Conservation (phyloP, 192 early-diverging fungal species). For the Rhizoclosmatium sp. region DNA sequence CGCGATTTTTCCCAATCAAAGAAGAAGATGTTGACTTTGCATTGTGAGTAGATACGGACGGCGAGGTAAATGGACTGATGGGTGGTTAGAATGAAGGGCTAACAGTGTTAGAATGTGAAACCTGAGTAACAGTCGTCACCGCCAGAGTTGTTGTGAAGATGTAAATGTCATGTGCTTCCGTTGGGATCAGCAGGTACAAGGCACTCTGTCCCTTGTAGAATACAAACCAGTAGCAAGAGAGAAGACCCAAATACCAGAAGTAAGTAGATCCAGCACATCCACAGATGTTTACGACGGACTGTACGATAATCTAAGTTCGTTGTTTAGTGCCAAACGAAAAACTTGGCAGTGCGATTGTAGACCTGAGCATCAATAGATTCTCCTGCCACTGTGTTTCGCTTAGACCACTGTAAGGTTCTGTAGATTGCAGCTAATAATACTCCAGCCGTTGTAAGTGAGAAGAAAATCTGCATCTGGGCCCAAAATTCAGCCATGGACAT, state of each 20-base stretch:
- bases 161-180: constrained; percentile 37
- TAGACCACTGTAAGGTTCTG: constrained; percentile 49
- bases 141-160: constrained; percentile 43
- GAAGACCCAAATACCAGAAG: constrained; percentile 46
- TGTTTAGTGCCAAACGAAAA: neutral
- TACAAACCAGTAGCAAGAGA: constrained; percentile 57
- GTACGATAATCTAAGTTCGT: constrained; percentile 17
- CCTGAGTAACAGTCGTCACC: constrained; percentile 40
- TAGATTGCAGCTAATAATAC: constrained; percentile 44
- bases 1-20: constrained; percentile 66
- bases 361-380: constrained; percentile 56
- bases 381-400: constrained; percentile 46
- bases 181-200: constrained; percentile 55
- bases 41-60: constrained; percentile 52
- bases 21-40: constrained; percentile 59
- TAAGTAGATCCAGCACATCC: constrained; percentile 47
- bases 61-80: constrained; percentile 41
- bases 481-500: constrained; percentile 39
- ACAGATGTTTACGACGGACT: constrained; percentile 48
- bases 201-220: constrained; percentile 60
- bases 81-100: neutral
- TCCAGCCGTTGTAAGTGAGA: constrained; percentile 42
- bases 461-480: constrained; percentile 47
- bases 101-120: constrained; percentile 29
- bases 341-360: constrained; percentile 3